Percentiles rank a stretch among this genome's conserved stretches.
These are phyloP conservation scores for Saccharomycopsis selenospora DNA, from an alignment of 805 yeast species.

Conservation along the genomic window DNA sequence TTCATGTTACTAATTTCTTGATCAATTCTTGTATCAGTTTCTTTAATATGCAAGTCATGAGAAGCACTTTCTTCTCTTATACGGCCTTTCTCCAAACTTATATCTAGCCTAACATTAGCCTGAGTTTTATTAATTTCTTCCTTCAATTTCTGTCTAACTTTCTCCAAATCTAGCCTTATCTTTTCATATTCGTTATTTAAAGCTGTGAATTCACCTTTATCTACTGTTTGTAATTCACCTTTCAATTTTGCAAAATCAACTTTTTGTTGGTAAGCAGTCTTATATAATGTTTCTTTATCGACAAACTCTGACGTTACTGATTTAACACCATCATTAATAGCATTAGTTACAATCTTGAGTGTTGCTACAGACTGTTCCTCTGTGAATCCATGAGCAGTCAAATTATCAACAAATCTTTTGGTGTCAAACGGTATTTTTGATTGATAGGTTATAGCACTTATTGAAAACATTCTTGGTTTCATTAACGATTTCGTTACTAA, in stretches of 20 bases:
- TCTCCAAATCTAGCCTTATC: conserved; percentile 76
- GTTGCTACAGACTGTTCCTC: conserved; percentile 75
- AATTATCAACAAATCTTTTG: conserved; percentile 57
- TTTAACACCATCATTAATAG: conserved; percentile 73
- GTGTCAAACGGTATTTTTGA: conserved; percentile 42
- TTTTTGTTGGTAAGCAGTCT: conserved; percentile 88
- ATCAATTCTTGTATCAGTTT: conserved; percentile 89
- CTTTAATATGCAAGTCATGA: conserved; percentile 90
- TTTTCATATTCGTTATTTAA: conserved; percentile 84
- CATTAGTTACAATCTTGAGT: conserved; percentile 61
- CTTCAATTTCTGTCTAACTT: conserved; percentile 71
- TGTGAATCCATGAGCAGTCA: conserved; percentile 62
- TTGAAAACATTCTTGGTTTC: background rate
- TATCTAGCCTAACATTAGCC: conserved; percentile 84
- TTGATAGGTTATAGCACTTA: background rate
- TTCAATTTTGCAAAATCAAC: conserved; percentile 93
- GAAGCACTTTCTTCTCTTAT: conserved; percentile 89
- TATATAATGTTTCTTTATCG: conserved; percentile 74
- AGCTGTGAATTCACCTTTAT: conserved; percentile 74
- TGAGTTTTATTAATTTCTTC: conserved; percentile 88
- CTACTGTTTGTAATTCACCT: conserved; percentile 85
- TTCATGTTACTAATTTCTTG: conserved; percentile 93
- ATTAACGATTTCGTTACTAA: background rate
- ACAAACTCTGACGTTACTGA: conserved; percentile 72
- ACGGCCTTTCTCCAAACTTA: conserved; percentile 90